Evolutionary conservation across 2,329 filamentous ascomycete genomes (phyloP), one percentile per base, ranked within the genome.

Genomic region (Penicillium oxalicum): DNA sequence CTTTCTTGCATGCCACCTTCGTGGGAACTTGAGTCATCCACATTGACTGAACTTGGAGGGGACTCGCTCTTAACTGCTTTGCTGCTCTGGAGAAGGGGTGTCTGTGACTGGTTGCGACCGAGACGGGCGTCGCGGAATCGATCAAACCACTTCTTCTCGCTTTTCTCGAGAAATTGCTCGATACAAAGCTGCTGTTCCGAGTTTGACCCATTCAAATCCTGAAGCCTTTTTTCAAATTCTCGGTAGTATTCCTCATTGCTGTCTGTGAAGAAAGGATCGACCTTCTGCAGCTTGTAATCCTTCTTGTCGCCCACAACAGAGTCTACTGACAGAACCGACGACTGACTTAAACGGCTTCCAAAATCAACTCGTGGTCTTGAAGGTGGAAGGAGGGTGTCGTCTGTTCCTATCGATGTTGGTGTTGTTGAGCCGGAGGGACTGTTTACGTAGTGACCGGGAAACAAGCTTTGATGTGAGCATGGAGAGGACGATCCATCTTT

Each of bases 191-290:
- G 71, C 1, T 69, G 74, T 51, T 80, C 76, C 0, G 81, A 84
- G 51, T 78, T 83, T 52, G 75, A 72, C 7, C 77, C 80, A 40
- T 70, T 77, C 12, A 86, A 69, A 2, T 66, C 64, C 29, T 80
- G 75, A 1, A 85, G 73, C 59, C 74, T 78, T 62, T 77, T 74
- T 49, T 80, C 77, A 53, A 84, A 85, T 1, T 70, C 73, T 51
- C 72, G 72, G 54, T 79, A 81, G 62, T 82, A 86, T 52, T 82
- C 74, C 29, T 81, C 82, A 32, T 75, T 80, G 40, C 77, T 76
- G 60, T 86, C 83, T 5, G 78, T 84, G 68, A 86, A 86, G 68
- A 81, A 82, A 2, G 82, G 82, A 55, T 83, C 81, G 0, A 86
- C 79, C 48, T 84, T 81, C 60, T 86, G 82, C 12, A 84, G 74